Percentiles rank a stretch among this genome's conserved stretches.
Evolutionary conservation across 2,329 filamentous ascomycete species (phyloP).

Genomic region (Phyllosticta citriasiana): DNA sequence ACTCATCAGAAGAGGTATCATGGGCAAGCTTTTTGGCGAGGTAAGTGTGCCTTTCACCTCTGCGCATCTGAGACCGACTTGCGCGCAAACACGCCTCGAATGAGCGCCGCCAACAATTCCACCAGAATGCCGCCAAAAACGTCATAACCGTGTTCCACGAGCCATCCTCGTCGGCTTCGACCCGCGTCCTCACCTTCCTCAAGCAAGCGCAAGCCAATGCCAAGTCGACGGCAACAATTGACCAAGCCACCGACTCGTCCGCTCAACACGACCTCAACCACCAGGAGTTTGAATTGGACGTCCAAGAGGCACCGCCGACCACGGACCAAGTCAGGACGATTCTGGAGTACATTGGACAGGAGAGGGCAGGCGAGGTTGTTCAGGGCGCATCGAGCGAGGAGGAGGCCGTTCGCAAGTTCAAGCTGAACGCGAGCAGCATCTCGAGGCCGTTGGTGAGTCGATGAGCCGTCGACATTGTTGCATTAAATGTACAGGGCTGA

Average conservation of each 20-base stretch:
- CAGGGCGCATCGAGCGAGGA: conserved; percentile 61
- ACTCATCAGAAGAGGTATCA: conserved; percentile 4
- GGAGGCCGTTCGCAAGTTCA: conserved; percentile 73
- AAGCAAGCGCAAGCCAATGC: conserved; percentile 70
- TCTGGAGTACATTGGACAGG: conserved; percentile 65
- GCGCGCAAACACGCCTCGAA: background rate
- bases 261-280: conserved; percentile 49
- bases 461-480: background rate
- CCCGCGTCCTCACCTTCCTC: conserved; percentile 62
- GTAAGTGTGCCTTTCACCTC: conserved; percentile 6
- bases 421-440: conserved; percentile 58
- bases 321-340: conserved; percentile 74
- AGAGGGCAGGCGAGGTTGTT: conserved; percentile 55
- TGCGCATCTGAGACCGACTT: background rate
- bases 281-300: conserved; percentile 74
- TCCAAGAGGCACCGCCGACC: conserved; percentile 73
- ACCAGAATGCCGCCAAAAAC: conserved; percentile 48
- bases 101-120: background rate
- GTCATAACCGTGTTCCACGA: conserved; percentile 96
- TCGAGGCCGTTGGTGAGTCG: conserved; percentile 62
- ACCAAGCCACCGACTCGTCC: conserved; percentile 60
- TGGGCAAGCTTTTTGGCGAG: conserved; percentile 9
- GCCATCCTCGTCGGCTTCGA: conserved; percentile 60
- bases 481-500: background rate
- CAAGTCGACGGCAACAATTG: conserved; percentile 56